A percentile compares a stretch with the other conserved stretches of the same genome.
phyloP scores from a whole-genome alignment of 345 rosid genomes.

The Sapria himalayana region DNA sequence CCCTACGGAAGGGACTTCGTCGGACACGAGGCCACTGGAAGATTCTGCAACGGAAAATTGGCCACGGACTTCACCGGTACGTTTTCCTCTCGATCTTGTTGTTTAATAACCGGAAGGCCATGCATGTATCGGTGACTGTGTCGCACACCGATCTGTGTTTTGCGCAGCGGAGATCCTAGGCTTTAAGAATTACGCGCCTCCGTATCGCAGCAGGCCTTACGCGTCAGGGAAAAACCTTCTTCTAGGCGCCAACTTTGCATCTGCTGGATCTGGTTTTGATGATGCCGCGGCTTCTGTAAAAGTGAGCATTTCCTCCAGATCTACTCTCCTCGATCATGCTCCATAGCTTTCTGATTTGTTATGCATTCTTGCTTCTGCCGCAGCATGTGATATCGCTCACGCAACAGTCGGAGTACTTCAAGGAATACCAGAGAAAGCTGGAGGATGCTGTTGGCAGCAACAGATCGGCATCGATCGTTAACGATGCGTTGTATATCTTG shows the following conservation, averaged over 20 bases:
- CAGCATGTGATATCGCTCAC: conserved; percentile 72
- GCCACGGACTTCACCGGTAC: conserved; percentile 80
- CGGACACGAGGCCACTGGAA: conserved; percentile 53
- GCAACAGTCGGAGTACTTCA: conserved; percentile 55
- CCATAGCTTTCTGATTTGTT: not conserved
- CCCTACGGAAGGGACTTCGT: conserved; percentile 79
- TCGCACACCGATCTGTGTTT: not conserved
- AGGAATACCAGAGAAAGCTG: conserved; percentile 58
- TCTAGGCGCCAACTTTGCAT: conserved; percentile 87
- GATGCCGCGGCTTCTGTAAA: conserved; percentile 44
- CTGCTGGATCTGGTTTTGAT: conserved; percentile 85
- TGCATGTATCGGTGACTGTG: not conserved
- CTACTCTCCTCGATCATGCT: not conserved
- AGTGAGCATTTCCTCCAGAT: conserved; percentile 11
- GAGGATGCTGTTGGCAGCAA: conserved; percentile 39
- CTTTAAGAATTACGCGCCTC: conserved; percentile 51
- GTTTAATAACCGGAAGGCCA: not conserved
- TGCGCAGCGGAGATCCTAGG: conserved; percentile 69
- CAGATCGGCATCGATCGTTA: conserved; percentile 35
- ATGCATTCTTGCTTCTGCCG: conserved; percentile 3
- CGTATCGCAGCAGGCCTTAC: conserved; percentile 71
- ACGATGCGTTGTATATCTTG: conserved; percentile 35
- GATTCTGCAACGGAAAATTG: conserved; percentile 83
- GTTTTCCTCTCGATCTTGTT: not conserved
- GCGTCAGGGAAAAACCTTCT: conserved; percentile 81